Conservation (phyloP, 2,329 filamentous ascomycete species). For the Aureobasidium sp. region DNA sequence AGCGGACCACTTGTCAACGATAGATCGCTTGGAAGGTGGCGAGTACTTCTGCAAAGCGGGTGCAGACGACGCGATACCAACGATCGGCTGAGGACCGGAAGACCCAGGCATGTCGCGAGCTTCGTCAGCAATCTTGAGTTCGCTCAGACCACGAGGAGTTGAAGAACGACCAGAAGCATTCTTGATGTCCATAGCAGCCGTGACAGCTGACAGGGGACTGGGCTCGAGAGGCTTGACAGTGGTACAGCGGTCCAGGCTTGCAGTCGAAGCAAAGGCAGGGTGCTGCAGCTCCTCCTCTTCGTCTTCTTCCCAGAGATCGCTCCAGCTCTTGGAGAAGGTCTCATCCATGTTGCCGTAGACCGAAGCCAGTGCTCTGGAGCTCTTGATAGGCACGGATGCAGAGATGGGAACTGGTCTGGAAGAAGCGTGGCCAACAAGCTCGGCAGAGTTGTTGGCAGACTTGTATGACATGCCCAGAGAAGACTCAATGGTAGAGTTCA, state of each 20-base stretch:
- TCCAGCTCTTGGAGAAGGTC: constrained; percentile 94
- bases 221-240: constrained; percentile 51
- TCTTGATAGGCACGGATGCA: constrained; percentile 55
- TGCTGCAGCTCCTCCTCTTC: constrained; percentile 61
- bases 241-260: constrained; percentile 29
- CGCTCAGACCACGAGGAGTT: constrained; percentile 44
- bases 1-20: constrained; percentile 79
- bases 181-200: constrained; percentile 30
- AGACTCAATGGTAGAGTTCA: constrained; percentile 78
- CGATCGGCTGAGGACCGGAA: constrained; percentile 23
- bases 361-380: constrained; percentile 59
- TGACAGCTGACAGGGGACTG: constrained; percentile 18
- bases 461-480: constrained; percentile 73
- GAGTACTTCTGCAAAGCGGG: constrained; percentile 43
- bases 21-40: constrained; percentile 55
- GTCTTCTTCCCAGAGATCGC: constrained; percentile 95
- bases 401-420: constrained; percentile 67
- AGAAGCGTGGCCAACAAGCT: constrained; percentile 41
- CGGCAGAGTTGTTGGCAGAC: constrained; percentile 51
- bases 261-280: constrained; percentile 28
- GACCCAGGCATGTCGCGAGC: constrained; percentile 23
- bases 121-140: constrained; percentile 45
- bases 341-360: constrained; percentile 72
- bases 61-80: constrained; percentile 22
- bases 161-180: constrained; percentile 39